Conservation (phyloP, 2,329 filamentous ascomycete species). For the Mycocentrospora acerina region DNA sequence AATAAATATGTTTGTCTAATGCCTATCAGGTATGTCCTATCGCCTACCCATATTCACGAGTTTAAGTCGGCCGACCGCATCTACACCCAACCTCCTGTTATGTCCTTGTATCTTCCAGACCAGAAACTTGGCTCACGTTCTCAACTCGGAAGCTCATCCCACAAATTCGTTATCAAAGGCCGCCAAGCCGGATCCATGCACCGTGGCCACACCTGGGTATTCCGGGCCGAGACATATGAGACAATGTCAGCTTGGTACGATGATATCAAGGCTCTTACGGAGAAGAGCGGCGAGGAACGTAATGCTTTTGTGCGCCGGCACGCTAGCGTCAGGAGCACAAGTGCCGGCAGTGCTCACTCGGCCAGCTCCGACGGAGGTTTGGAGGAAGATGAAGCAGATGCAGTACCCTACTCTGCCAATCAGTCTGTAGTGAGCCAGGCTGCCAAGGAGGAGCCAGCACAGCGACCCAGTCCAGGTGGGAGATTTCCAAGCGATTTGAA, state of each 20-base stretch:
- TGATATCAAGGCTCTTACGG: constrained; percentile 86
- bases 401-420: constrained; percentile 65
- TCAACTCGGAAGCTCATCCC: constrained; percentile 75
- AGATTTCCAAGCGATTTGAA: constrained; percentile 94
- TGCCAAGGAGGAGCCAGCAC: constrained; percentile 48
- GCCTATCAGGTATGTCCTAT: constrained; percentile 78
- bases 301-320: constrained; percentile 84
- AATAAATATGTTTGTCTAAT: constrained; percentile 7
- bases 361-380: constrained; percentile 47
- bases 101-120: constrained; percentile 93
- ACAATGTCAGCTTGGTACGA: constrained; percentile 98
- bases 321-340: constrained; percentile 74
- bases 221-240: constrained; percentile 72
- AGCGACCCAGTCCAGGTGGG: constrained; percentile 86
- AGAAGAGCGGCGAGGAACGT: constrained; percentile 84
- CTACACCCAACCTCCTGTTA: constrained; percentile 78
- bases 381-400: constrained; percentile 62
- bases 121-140: constrained; percentile 96
- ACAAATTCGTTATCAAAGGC: constrained; percentile 98
- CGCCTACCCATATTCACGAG: constrained; percentile 94
- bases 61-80: constrained; percentile 98
- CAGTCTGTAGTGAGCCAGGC: constrained; percentile 44
- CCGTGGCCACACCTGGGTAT: constrained; percentile 70
- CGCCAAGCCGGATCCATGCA: constrained; percentile 92
- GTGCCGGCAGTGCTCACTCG: constrained; percentile 60